Base-by-base conservation (phyloP, 2,329 filamentous ascomycete genomes). In the Zymoseptoria pseudotritici region DNA sequence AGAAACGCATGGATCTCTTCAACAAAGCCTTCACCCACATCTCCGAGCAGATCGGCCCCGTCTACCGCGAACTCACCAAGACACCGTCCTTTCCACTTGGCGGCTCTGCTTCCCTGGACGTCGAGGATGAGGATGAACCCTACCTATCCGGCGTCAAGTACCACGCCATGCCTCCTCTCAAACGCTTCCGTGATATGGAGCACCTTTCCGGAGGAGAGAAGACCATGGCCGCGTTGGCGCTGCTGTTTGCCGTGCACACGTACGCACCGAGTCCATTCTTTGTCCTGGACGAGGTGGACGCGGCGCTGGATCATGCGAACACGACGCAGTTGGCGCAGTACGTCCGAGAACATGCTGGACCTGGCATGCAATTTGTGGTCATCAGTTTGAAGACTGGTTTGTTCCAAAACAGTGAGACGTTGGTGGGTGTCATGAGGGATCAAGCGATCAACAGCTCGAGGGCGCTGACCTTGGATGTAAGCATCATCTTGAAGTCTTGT, bases 151-250 rank as follows among this genome's bases (percentile, higher is more conserved):
- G 94, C 31, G 91, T 99, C 76, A 97, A 96, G 72, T 99, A 99
- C 76, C 92, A 97, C 73, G 95, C 94, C 63, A 99, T 97, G 92
- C 94, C 94, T 20, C 94, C 94, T 1, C 85, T 97, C 63, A 99
- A 99, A 79, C 91, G 94, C 53, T 99, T 99, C 83, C 85, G 94
- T 69, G 95, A 99, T 74, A 99, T 99, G 94, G 94, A 99, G 75
- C 94, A 97, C 73, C 80, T 99, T 9, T 96, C 91, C 1, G 94
- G 94, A 69, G 94, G 94, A 58, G 94, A 99, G 77, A 99, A 99
- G 81, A 99, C 94, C 0, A 99, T 99, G 87, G 94, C 94, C 1
- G 94, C 94, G 13, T 80, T 99, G 49, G 94, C 94, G n/a, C 82
- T 99, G 50, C 83, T 99, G 4, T 99, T 99, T 73, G 94, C 94